phyloP scores from a whole-genome alignment of 768 basidiomycete species.

The Mycena alexandri region DNA sequence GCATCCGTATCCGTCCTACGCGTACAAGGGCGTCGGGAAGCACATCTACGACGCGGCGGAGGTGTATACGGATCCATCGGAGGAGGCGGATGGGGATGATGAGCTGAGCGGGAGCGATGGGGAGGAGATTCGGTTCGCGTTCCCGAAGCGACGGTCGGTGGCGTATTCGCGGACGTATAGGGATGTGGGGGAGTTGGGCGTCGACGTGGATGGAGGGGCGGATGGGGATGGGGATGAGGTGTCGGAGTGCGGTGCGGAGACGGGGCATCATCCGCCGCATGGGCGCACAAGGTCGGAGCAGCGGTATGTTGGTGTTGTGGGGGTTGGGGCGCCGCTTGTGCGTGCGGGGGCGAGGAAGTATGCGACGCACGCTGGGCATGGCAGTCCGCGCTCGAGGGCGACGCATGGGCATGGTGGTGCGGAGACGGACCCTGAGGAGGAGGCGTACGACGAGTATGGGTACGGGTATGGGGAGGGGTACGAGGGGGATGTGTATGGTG shows the following conservation, averaged over 20 bases:
- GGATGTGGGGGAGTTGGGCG: no score
- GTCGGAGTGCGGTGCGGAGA: background rate
- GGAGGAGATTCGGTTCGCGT: background rate
- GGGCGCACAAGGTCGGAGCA: slow-evolving; percentile 7
- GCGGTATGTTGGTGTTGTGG: background rate
- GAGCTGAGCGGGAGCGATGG: slow-evolving; percentile 11
- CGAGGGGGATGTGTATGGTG: slow-evolving; percentile 25
- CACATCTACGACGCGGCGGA: background rate
- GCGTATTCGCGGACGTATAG: no score
- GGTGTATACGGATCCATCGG: background rate
- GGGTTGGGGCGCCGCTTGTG: background rate
- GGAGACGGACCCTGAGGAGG: background rate
- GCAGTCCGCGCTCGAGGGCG: slow-evolving; percentile 15
- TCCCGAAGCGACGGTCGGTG: no score
- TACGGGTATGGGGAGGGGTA: slow-evolving; percentile 5
- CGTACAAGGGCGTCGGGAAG: no score
- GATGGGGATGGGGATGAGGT: background rate
- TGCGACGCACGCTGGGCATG: background rate
- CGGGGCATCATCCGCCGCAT: slow-evolving; percentile 1
- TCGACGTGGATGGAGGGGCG: background rate
- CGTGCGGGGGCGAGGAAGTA: background rate
- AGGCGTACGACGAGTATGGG: background rate
- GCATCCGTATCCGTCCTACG: background rate
- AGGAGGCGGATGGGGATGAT: slow-evolving; percentile 10
- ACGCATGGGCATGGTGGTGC: slow-evolving; percentile 4